Evolutionary conservation across 257 asterid species (phyloP).

Genomic region (Solanum appendiculatum): DNA sequence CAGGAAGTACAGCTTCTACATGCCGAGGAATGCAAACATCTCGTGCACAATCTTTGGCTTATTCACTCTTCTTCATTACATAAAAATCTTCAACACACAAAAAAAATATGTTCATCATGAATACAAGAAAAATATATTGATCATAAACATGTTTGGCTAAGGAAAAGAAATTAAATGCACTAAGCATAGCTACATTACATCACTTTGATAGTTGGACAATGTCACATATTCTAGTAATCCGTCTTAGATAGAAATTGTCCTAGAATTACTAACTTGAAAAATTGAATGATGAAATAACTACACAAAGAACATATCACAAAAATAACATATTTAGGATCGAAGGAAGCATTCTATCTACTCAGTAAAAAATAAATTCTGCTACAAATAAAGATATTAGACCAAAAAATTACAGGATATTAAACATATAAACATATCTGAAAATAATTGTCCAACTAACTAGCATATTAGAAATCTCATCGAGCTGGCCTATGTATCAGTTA

Average conservation of each 20-base stretch:
- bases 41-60: slow-evolving; percentile 30
- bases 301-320: not conserved
- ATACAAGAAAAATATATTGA: not conserved
- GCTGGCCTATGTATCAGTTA: too few relatives aligned
- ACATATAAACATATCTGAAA: too few relatives aligned
- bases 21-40: slow-evolving; percentile 30
- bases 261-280: not conserved
- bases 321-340: not conserved
- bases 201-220: not conserved
- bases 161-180: too few relatives aligned
- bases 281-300: not conserved
- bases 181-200: not conserved
- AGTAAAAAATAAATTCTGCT: too few relatives aligned
- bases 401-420: too few relatives aligned
- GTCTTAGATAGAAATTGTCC: not conserved
- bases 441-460: too few relatives aligned
- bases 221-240: not conserved
- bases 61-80: slow-evolving; percentile 46
- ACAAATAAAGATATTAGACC: too few relatives aligned
- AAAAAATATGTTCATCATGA: not conserved
- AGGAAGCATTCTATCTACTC: not conserved
- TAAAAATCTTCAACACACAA: slow-evolving; percentile 18
- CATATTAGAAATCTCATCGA: too few relatives aligned
- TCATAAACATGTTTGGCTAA: not conserved
- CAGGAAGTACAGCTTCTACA: slow-evolving; percentile 45